Conservation (phyloP, 2,329 filamentous ascomycete genomes). For the Exserohilum rostratum region DNA sequence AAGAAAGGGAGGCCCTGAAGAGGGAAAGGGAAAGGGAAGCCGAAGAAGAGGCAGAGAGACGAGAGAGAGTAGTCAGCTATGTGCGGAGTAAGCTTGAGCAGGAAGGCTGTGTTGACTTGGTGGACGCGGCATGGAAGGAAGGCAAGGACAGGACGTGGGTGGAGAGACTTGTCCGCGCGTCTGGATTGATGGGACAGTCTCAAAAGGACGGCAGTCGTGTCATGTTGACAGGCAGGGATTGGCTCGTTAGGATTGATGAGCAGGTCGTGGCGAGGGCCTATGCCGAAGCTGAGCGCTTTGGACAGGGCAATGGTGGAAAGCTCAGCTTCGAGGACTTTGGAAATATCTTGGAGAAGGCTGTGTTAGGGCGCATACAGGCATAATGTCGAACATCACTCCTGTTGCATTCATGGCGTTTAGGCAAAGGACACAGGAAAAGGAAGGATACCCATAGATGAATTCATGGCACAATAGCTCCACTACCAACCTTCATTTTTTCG, state of each 20-base stretch:
- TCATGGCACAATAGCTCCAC: not conserved
- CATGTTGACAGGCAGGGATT: slow-evolving; percentile 53
- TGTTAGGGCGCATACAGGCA: slow-evolving; percentile 30
- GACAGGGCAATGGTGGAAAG: slow-evolving; percentile 35
- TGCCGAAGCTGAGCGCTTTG: slow-evolving; percentile 37
- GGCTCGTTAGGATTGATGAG: slow-evolving; percentile 50
- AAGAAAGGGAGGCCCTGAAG: slow-evolving; percentile 49
- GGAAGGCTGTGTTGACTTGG: slow-evolving; percentile 43
- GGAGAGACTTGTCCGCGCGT: slow-evolving; percentile 51
- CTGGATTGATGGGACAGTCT: slow-evolving; percentile 45
- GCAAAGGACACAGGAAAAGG: not conserved
- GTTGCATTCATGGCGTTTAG: not conserved
- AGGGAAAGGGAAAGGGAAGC: slow-evolving; percentile 46
- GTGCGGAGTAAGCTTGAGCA: slow-evolving; percentile 34
- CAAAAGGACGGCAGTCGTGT: slow-evolving; percentile 36
- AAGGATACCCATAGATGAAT: slow-evolving; percentile 13
- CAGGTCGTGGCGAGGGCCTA: slow-evolving; percentile 51
- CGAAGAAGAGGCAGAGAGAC: slow-evolving; percentile 40
- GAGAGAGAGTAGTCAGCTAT: slow-evolving; percentile 39
- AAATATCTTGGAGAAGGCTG: slow-evolving; percentile 44
- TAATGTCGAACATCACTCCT: not conserved
- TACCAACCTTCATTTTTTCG: not conserved
- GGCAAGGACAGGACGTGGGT: slow-evolving; percentile 53
- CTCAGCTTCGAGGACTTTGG: slow-evolving; percentile 49
- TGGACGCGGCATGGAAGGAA: slow-evolving; percentile 49